Evolutionary conservation across 139 green algal genomes (phyloP).

Genomic region (Volvox reticuliferus): DNA sequence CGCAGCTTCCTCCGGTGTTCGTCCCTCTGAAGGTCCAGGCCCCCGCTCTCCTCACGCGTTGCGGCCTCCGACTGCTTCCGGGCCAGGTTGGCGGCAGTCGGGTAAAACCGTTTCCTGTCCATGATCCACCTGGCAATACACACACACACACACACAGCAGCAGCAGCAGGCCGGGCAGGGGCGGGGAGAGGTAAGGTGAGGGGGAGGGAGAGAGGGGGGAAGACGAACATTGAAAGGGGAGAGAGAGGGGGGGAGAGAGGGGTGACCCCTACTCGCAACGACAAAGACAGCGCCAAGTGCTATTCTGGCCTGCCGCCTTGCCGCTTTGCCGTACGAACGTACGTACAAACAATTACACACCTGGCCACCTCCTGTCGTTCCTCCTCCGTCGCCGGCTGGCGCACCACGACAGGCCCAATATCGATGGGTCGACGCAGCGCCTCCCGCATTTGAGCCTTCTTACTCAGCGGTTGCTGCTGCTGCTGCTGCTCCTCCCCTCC

Average conservation of each 20-base stretch:
- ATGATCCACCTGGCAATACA: conserved; percentile 58
- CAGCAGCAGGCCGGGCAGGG: too few relatives aligned
- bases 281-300: too few relatives aligned
- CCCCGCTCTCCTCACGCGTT: conserved; percentile 28
- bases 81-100: conserved; percentile 57
- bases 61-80: conserved; percentile 14
- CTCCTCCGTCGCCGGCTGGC: conserved; percentile 48
- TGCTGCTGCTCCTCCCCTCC: background rate
- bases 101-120: conserved; percentile 62
- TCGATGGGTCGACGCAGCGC: background rate
- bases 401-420: conserved; percentile 50
- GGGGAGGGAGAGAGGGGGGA: too few relatives aligned
- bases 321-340: too few relatives aligned
- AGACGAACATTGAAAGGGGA: too few relatives aligned
- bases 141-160: too few relatives aligned
- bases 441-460: conserved; percentile 40
- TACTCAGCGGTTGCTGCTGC: background rate
- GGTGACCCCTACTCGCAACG: too few relatives aligned
- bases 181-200: too few relatives aligned
- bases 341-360: background rate
- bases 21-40: conserved; percentile 47
- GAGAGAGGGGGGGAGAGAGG: too few relatives aligned
- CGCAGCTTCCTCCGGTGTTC: conserved; percentile 46
- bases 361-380: conserved; percentile 63
- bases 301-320: too few relatives aligned